Evolutionary conservation across 75 land plant species (phyloP).

Genomic region (Cupressus sempervirens): DNA sequence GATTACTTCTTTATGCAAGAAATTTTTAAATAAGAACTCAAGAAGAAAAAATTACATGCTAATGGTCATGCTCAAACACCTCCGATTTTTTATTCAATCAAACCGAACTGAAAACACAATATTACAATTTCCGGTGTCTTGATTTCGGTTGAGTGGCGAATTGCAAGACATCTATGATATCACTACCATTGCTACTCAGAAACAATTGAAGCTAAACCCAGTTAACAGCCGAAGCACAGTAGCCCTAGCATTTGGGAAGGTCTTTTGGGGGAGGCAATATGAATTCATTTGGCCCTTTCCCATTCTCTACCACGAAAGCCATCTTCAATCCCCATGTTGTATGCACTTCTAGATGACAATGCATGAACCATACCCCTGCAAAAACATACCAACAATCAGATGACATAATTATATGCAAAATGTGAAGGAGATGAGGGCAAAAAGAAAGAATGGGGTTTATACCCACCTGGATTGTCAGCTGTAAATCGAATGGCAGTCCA

Average conservation of each 20-base stretch:
- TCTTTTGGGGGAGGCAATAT: slow-evolving; percentile 34
- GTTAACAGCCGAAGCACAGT: background rate
- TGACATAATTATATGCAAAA: background rate
- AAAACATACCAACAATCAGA: background rate
- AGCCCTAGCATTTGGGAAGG: slow-evolving; percentile 28
- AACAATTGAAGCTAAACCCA: background rate
- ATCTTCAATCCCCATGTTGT: slow-evolving; percentile 33
- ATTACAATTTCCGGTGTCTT: too few species aligned
- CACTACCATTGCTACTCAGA: background rate
- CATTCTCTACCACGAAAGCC: slow-evolving; percentile 31
- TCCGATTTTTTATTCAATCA: too few species aligned
- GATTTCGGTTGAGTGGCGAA: too few species aligned
- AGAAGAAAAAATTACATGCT: too few species aligned
- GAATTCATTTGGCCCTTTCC: slow-evolving; percentile 12
- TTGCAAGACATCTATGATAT: too few species aligned
- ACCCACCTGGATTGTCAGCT: slow-evolving; percentile 77
- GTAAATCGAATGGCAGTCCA: too few species aligned
- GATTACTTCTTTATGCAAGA: too few species aligned
- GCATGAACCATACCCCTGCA: slow-evolving; percentile 44
- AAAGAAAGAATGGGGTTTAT: background rate
- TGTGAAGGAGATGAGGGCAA: background rate
- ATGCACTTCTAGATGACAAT: slow-evolving; percentile 41
- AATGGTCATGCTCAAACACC: too few species aligned
- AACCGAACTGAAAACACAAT: too few species aligned
- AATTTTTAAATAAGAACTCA: too few species aligned